Conservation (phyloP, 2,329 filamentous ascomycete genomes). For the Fusarium sp. region DNA sequence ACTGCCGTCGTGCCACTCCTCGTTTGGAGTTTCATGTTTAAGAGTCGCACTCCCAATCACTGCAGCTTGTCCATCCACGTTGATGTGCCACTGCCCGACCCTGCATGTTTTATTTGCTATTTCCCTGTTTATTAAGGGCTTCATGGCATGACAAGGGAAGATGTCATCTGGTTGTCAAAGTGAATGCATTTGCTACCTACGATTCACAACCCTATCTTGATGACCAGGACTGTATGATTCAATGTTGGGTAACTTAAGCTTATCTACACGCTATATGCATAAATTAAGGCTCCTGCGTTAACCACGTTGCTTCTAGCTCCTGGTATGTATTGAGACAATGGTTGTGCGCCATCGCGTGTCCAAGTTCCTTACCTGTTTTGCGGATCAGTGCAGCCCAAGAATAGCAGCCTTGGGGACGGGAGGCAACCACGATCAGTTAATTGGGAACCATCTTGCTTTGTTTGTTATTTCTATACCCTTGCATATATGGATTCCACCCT, state of each 20-base stretch:
- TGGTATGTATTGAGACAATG: neutral
- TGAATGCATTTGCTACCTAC: neutral
- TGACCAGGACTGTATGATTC: too few relatives aligned
- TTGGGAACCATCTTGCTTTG: neutral
- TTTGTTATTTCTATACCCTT: slow-evolving; percentile 6
- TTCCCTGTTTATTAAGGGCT: neutral
- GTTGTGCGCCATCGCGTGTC: neutral
- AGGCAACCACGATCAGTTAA: neutral
- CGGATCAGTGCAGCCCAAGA: neutral
- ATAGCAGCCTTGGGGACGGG: too few relatives aligned
- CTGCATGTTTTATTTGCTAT: neutral
- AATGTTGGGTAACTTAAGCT: too few relatives aligned
- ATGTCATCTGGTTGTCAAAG: neutral
- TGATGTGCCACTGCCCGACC: neutral
- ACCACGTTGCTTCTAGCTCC: neutral
- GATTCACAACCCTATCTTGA: too few relatives aligned
- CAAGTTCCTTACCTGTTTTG: neutral
- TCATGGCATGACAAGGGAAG: neutral
- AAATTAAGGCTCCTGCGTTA: neutral
- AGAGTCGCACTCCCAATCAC: neutral
- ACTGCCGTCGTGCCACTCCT: neutral
- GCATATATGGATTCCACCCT: neutral
- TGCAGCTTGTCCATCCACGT: neutral
- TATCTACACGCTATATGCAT: neutral
- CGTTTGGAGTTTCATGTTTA: slow-evolving; percentile 1